These are phyloP conservation scores for Fraxinus greggii DNA, from an alignment of 305 asterid genomes.

Conservation along the genomic window DNA sequence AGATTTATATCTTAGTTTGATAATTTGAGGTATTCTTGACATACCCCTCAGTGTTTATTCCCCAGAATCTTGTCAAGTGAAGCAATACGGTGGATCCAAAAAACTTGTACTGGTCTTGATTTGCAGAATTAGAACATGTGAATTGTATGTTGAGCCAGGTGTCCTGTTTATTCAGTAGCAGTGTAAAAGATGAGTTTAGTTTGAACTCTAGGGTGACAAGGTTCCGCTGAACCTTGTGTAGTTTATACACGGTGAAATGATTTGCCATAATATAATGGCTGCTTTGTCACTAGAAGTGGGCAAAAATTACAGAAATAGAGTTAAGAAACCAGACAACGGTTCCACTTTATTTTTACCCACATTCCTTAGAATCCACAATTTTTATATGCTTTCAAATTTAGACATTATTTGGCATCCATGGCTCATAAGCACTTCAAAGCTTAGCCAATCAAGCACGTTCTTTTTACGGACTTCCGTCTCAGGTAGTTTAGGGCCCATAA, in stretches of 20 bases:
- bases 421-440: neutral
- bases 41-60: neutral
- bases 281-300: neutral
- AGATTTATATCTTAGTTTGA: neutral
- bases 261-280: neutral
- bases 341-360: neutral
- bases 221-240: neutral
- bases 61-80: neutral
- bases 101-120: neutral
- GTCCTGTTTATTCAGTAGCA: neutral
- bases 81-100: neutral
- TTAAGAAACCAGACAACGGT: neutral
- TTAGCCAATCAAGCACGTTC: neutral
- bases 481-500: neutral
- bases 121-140: constrained; percentile 7
- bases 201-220: neutral
- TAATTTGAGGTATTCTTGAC: neutral
- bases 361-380: neutral
- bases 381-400: neutral
- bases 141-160: neutral
- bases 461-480: neutral
- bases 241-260: neutral
- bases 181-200: neutral
- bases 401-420: neutral
- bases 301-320: neutral